These are phyloP conservation scores for Talaromyces sp. DNA, from an alignment of 2,329 filamentous ascomycete genomes.

Conservation along the genomic window DNA sequence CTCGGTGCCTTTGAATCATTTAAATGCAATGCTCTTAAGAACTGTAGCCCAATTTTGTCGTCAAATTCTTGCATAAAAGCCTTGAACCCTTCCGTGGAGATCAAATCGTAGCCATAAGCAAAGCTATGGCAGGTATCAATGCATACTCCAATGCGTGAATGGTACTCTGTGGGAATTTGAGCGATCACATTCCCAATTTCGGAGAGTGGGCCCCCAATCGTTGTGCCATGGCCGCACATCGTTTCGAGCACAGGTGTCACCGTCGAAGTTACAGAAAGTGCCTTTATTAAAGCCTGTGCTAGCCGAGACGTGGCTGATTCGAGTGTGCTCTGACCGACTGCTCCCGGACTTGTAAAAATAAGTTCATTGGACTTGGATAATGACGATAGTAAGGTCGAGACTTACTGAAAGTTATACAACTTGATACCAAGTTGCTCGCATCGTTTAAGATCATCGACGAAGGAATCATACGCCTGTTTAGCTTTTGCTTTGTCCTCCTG, in stretches of 20 bases:
- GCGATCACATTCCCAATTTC: constrained; percentile 82
- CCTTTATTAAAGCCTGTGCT: constrained; percentile 73
- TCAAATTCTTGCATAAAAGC: constrained; percentile 73
- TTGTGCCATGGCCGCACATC: constrained; percentile 86
- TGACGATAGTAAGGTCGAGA: not conserved
- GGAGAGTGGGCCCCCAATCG: constrained; percentile 78
- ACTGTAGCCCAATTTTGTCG: constrained; percentile 66
- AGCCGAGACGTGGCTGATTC: constrained; percentile 71
- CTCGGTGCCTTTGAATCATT: constrained; percentile 95
- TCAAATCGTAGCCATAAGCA: constrained; percentile 86
- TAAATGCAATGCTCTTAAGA: constrained; percentile 80
- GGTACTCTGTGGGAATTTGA: constrained; percentile 64
- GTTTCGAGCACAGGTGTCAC: constrained; percentile 89
- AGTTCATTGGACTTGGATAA: not conserved
- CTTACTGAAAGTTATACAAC: constrained; percentile 91
- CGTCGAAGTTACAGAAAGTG: constrained; percentile 67
- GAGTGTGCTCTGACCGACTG: constrained; percentile 62
- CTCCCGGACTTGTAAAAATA: constrained; percentile 57
- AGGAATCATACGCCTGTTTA: constrained; percentile 76
- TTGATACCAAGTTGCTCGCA: constrained; percentile 81
- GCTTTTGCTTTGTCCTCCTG: constrained; percentile 75
- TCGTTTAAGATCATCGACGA: constrained; percentile 79
- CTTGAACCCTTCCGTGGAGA: constrained; percentile 66
- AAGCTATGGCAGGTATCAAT: constrained; percentile 97
- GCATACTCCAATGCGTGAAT: constrained; percentile 82